A percentile compares a stretch with the other conserved stretches of the same genome.
Evolutionary conservation across 2,329 filamentous ascomycete species (phyloP).

Genomic region (Madurella mycetomatis): DNA sequence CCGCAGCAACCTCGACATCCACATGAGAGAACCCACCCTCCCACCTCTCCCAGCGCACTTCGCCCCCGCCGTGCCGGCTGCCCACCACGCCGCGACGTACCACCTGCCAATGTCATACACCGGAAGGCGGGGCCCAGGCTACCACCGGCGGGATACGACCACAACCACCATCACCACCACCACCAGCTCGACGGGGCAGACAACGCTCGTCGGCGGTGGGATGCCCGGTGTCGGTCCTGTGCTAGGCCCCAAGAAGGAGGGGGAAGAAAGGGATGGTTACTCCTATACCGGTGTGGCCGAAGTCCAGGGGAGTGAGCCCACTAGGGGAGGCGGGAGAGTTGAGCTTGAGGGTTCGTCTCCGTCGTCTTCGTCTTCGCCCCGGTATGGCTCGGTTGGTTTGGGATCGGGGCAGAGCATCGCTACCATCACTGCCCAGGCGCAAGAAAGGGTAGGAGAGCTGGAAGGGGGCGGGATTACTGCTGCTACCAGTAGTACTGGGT

Average conservation of each 20-base stretch:
- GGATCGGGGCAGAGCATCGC: too few relatives aligned
- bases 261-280: too few relatives aligned
- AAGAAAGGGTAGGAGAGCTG: constrained; percentile 1
- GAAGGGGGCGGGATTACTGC: neutral
- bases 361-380: too few relatives aligned
- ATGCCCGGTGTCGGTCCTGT: too few relatives aligned
- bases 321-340: too few relatives aligned
- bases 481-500: too few relatives aligned
- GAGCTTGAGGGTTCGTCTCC: too few relatives aligned
- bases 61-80: constrained; percentile 2
- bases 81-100: constrained; percentile 18
- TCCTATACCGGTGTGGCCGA: too few relatives aligned
- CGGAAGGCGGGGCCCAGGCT: neutral
- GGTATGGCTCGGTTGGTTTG: too few relatives aligned
- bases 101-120: neutral
- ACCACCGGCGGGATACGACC: neutral
- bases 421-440: neutral
- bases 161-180: neutral
- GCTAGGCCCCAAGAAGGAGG: too few relatives aligned
- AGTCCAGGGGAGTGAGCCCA: too few relatives aligned
- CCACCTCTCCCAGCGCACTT: constrained; percentile 18
- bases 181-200: constrained; percentile 17
- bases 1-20: neutral
- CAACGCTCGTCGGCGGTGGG: constrained; percentile 13
- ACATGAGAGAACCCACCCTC: constrained; percentile 13